These are phyloP conservation scores for Ensete glaucum DNA, from an alignment of 176 grass and related monocot genomes.

Conservation along the genomic window DNA sequence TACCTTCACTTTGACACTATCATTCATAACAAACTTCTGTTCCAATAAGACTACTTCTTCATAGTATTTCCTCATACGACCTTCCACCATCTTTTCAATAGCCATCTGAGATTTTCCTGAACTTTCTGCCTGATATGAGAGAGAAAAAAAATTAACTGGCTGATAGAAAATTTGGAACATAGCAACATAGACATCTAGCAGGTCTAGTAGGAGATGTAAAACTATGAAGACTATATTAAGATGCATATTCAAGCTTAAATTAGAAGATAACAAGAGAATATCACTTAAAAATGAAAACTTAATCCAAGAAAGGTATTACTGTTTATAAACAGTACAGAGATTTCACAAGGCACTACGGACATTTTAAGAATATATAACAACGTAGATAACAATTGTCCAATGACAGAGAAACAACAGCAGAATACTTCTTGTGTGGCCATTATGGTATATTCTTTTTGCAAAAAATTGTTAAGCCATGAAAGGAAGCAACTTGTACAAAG, in stretches of 20 bases:
- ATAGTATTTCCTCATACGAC: conserved; percentile 76
- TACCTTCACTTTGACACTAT: conserved; percentile 69
- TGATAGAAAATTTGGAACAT: not conserved
- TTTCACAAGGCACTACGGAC: no score
- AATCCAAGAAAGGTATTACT: no score
- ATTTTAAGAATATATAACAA: no score
- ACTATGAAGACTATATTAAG: not conserved
- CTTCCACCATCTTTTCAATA: conserved; percentile 98
- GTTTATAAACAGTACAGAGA: no score
- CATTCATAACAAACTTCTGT: conserved; percentile 76
- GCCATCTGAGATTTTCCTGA: conserved; percentile 88
- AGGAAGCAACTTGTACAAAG: no score
- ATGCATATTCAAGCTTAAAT: not conserved
- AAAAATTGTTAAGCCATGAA: no score
- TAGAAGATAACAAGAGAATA: not conserved
- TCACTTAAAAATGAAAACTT: no score
- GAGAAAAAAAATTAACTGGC: conserved; percentile 1
- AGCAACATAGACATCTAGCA: not conserved
- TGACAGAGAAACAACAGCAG: no score
- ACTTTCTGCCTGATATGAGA: conserved; percentile 55
- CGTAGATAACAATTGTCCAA: no score
- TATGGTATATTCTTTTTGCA: no score
- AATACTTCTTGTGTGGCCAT: no score
- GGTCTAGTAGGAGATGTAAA: not conserved
- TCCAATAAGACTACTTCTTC: conserved; percentile 93